Evolutionary conservation across 371 early-diverging fungal genomes (phyloP), one percentile per base, ranked within the genome.

Genomic region (Mucor indicus): DNA sequence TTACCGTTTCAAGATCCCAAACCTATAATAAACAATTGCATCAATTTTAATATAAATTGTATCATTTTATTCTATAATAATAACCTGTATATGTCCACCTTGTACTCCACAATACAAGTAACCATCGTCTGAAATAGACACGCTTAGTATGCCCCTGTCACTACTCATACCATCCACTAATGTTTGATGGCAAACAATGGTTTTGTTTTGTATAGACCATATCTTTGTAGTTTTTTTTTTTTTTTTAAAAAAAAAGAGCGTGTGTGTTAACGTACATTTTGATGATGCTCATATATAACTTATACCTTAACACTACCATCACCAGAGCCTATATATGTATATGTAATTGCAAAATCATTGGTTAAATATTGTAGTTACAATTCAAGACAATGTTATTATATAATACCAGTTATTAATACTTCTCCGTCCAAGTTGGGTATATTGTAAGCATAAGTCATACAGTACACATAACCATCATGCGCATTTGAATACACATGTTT

Each of bases 91-190:
- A 44, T 72, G 76, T 36, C 91, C 91, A 47, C 84, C 86, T 77
- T 91, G 91, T n/a, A 82, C 72, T 40, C 90, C 91, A 57, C 86
- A 84, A 48, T 84, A 87, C 48, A 91, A 59, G 31, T 87, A 75
- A 1, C 82, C 89, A 42, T 89, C 89, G 41, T 80, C 69, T 5
- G 69, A 73, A 29, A 89, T 48, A 4, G 83, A 80, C 41, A 91
- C 50, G 39, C 83, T 55, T 32, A 86, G 61, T 5, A 88, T 75
- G 22, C 84, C 80, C 36, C 70, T 73, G 39, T 85, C 87, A 23
- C 69, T 65, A 20, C 77, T 80, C n/a, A n/a, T 38, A 37, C 47
- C 30, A 9, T 77, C 85, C 52, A 62, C 58, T 22, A 77, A 57
- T 1, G 70, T 71, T 37, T 58, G 64, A 29, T 78, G 46, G 30